Base-by-base conservation (phyloP, 1,284 basidiomycete species). In the Pseudozyma hubeiensis region DNA sequence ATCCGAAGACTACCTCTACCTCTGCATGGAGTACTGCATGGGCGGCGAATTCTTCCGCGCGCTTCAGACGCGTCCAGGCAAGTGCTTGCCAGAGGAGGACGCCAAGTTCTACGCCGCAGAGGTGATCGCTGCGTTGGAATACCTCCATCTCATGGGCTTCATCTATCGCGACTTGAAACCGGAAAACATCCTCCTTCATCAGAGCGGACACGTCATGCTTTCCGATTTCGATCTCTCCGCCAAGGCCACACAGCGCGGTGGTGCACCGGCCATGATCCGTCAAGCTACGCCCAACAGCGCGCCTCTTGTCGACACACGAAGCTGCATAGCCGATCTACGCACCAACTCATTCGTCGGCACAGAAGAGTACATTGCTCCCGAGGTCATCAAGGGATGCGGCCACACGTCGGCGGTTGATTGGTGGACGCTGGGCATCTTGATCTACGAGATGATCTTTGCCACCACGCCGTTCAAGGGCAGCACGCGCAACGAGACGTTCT, bases 171-270 rank as follows among this genome's bases (percentile, higher is more conserved):
- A 99, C 88, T 89, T 99, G 56, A 99, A 99, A 86, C 96, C 96
- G 34, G 96, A 99, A 87, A 99, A 99, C 85, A 99, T 99, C 80
- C 87, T 99, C 19, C 87, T 99, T 53, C 96, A 99, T 86, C 93
- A 97, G 84, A 94, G 93, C n/a, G 96, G 96, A n/a, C 96, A 99
- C 86, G 97, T 99, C 80, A 98, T 98, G 97, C 87, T 99, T 79
- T 98, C 96, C 49, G 96, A 99, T 86, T 99, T 99, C 86, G 96
- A 99, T 86, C 88, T 99, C 35, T 97, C 96, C 11, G 99, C 98
- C 83, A 93, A 97, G 82, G 94, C 93, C 44, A 92, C 89, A 51
- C 81, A 80, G 41, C 77, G 83, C 39, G 92, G 92, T 24, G 92
- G 92, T 60, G 90, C 92, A 71, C 94, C 95, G n/a, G 92, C 92